phyloP scores from a whole-genome alignment of 345 rosid species.

The Barbarea vulgaris region DNA sequence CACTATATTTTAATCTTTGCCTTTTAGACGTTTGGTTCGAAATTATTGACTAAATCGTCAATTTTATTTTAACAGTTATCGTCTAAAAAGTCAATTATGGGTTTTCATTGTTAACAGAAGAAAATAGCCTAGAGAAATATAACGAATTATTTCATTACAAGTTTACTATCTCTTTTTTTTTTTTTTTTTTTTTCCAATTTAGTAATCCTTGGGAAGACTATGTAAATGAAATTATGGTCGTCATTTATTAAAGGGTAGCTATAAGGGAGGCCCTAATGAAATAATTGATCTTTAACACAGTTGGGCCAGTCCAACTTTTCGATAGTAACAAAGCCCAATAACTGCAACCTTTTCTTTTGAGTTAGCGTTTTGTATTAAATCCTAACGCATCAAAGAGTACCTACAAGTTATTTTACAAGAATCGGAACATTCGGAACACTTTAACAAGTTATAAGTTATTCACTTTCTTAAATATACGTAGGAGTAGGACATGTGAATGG shows the following conservation, averaged over 20 bases:
- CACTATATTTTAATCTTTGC: constrained; percentile 9
- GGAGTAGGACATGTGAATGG: not conserved
- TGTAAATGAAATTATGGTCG: not conserved
- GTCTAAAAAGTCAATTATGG: not conserved
- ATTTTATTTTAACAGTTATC: not conserved
- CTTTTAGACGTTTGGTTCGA: constrained; percentile 20
- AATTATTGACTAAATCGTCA: constrained; percentile 2
- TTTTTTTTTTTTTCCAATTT: not conserved
- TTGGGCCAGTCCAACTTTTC: constrained; percentile 18
- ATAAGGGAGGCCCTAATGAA: constrained; percentile 5
- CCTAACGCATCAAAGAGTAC: not conserved
- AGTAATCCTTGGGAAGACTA: not conserved
- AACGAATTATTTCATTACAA: not conserved
- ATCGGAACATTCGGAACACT: not conserved
- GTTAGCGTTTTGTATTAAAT: not conserved
- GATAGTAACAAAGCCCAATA: constrained; percentile 7
- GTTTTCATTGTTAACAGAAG: not conserved
- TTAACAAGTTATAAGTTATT: too few relatives aligned
- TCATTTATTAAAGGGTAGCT: constrained; percentile 18
- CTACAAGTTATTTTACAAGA: not conserved
- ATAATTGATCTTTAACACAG: not conserved
- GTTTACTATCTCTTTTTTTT: not conserved
- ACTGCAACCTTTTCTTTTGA: not conserved
- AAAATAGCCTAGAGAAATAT: not conserved
- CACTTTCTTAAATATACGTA: not conserved